Percentiles rank a stretch among this genome's conserved stretches.
These are phyloP conservation scores for Elongisporangium prolatum DNA, from an alignment of 352 stramenopile species.

Conservation along the genomic window DNA sequence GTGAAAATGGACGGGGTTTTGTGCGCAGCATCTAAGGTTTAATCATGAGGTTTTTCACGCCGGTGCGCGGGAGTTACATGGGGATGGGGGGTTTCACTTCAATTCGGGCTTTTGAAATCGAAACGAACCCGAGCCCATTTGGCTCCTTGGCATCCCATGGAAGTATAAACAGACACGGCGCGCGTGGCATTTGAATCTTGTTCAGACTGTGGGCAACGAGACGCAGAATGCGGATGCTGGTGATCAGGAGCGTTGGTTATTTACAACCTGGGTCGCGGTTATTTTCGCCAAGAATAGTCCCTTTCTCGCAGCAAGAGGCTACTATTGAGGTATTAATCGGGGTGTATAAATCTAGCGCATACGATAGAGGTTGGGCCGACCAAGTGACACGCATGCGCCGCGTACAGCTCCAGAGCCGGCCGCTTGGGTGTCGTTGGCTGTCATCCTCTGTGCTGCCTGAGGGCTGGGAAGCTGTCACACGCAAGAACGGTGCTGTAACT, in stretches of 20 bases:
- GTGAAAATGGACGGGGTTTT: constrained; percentile 13
- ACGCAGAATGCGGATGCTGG: background rate
- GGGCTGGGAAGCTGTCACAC: constrained; percentile 56
- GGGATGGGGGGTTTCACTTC: background rate
- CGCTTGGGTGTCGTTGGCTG: background rate
- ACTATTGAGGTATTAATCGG: background rate
- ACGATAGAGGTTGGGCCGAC: background rate
- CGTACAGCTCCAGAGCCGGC: background rate
- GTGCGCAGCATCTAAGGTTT: constrained; percentile 1
- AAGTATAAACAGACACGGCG: background rate
- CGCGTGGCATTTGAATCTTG: background rate
- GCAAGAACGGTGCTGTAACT: constrained; percentile 39
- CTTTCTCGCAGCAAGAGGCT: background rate
- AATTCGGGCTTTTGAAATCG: background rate
- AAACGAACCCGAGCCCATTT: background rate
- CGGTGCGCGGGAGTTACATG: background rate
- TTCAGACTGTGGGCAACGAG: too few species aligned
- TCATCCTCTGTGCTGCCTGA: constrained; percentile 36
- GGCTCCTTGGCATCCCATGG: background rate
- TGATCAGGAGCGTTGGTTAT: background rate
- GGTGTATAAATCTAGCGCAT: background rate
- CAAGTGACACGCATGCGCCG: background rate
- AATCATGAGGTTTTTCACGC: constrained; percentile 3
- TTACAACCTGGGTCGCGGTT: background rate
- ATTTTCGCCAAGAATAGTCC: background rate